Evolutionary conservation across 2,329 filamentous ascomycete genomes (phyloP).

Genomic region (Zalaria sp.): DNA sequence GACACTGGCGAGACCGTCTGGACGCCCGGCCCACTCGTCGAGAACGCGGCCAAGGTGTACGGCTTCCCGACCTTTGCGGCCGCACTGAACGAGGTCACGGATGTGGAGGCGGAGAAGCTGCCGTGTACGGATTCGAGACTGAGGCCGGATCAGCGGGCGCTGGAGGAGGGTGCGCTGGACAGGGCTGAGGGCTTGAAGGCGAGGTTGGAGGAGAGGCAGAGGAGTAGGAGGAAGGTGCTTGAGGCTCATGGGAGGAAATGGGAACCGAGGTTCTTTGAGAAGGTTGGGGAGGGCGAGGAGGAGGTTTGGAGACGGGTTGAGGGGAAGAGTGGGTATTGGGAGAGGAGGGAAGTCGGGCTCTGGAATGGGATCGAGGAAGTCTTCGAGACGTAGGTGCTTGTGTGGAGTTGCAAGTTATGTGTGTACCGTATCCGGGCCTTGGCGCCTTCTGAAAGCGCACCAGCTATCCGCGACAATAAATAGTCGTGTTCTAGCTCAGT

Average conservation of each 20-base stretch:
- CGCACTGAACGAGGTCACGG: conserved; percentile 72
- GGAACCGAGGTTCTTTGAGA: conserved; percentile 73
- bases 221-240: conserved; percentile 56
- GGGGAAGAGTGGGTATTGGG: conserved; percentile 89
- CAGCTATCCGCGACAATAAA: too few species aligned
- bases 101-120: conserved; percentile 58
- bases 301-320: conserved; percentile 51
- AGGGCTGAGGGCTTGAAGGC: conserved; percentile 73
- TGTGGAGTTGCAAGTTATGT: not conserved
- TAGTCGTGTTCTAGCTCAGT: too few species aligned
- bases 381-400: conserved; percentile 24
- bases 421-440: too few species aligned
- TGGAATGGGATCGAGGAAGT: conserved; percentile 49
- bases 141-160: conserved; percentile 73
- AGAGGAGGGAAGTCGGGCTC: conserved; percentile 54
- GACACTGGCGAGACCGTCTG: conserved; percentile 57
- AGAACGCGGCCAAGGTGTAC: conserved; percentile 66
- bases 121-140: conserved; percentile 73
- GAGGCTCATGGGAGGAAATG: conserved; percentile 62
- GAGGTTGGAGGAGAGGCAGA: conserved; percentile 72
- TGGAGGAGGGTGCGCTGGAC: conserved; percentile 72
- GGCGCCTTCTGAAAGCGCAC: too few species aligned
- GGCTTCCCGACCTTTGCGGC: conserved; percentile 82
- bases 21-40: conserved; percentile 63
- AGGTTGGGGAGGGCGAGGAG: conserved; percentile 33